phyloP scores from a whole-genome alignment of 2,329 filamentous ascomycete genomes.

The Orbilia brochopaga region DNA sequence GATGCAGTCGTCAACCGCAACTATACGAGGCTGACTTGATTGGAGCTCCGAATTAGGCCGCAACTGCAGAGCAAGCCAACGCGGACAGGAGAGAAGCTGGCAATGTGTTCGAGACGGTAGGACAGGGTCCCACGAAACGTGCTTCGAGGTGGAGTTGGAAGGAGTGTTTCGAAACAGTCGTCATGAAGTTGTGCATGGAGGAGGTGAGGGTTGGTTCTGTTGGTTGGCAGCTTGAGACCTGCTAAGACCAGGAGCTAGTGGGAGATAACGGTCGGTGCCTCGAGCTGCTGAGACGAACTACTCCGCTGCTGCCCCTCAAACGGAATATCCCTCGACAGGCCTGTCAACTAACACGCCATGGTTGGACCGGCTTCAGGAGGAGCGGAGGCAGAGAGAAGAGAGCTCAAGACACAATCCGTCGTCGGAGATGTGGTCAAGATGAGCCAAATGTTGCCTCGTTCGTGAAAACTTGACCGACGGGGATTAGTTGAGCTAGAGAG shows the following conservation, averaged over 20 bases:
- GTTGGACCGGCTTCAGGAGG: conserved; percentile 31
- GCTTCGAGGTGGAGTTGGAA: conserved; percentile 30
- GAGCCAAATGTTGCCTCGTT: conserved; percentile 50
- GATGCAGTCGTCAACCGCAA: conserved; percentile 4
- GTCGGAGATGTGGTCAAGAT: conserved; percentile 34
- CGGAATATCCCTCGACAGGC: conserved; percentile 47
- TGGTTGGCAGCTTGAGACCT: conserved; percentile 7
- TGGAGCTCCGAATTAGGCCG: neutral
- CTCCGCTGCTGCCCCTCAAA: conserved; percentile 19
- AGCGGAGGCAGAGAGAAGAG: conserved; percentile 34
- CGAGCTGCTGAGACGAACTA: conserved; percentile 37
- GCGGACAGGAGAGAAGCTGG: conserved; percentile 21
- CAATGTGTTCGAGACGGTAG: conserved; percentile 33
- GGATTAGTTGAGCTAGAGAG: conserved; percentile 18
- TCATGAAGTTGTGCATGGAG: conserved; percentile 18
- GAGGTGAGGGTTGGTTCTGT: conserved; percentile 18
- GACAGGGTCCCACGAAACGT: conserved; percentile 47
- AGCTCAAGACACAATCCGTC: conserved; percentile 48
- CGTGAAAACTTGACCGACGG: conserved; percentile 49
- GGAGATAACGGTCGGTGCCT: conserved; percentile 33
- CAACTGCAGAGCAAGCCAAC: neutral
- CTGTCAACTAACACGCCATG: conserved; percentile 32
- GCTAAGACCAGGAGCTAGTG: conserved; percentile 35
- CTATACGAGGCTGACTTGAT: neutral
- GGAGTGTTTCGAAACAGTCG: conserved; percentile 36